Evolutionary conservation across 129 eudicot genomes (phyloP), one percentile per base, ranked within the genome.

Genomic region (Lonicera japonica): DNA sequence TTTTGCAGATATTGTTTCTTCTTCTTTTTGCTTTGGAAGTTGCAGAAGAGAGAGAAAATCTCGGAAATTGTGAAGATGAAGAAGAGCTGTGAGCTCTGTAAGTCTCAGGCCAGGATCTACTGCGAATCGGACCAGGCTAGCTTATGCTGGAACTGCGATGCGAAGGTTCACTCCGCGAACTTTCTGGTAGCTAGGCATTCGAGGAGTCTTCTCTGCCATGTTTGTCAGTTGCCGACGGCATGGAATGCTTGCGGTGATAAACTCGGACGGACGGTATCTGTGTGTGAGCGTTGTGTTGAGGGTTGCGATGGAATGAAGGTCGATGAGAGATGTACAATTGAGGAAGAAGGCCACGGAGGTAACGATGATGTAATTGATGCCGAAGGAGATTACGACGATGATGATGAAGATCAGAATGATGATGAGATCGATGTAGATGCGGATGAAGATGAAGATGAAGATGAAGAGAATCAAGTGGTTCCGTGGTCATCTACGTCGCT

Each of bases 61-160:
- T 0, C 0, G 13, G 3, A 2, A 15, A 1, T 6, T 16, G 47
- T 14, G 8, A 19, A 45, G 13, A 25, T 16, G 55, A 75, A 24
- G 90, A 83, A 70, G 77, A 73, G 15, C 13, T 89, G 94, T 5
- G 90, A 75, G 78, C 72, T 88, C 5, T 88, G 96, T 47, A 73
- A 72, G 55, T 52, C 72, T 0, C 11, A 16, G 59, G 96, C 89
- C 2, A 75, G 68, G 61, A 58, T 75, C 0, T 64, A 70, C 81
- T 88, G 96, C 22, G 94, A 77, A 1, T 82, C 96, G 1, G 96
- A 88, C 66, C 64, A 58, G 18, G 96, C 94, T 15, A 71, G 72
- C 34, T 60, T 88, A 63, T 88, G 96, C 60, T 88, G 89, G 89
- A 56, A 56, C 56, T 88, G 96, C 61, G 96, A 88, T 21, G 72